Evolutionary conservation across 352 stramenopile genomes (phyloP).

Genomic region (Phytophthora cajani): DNA sequence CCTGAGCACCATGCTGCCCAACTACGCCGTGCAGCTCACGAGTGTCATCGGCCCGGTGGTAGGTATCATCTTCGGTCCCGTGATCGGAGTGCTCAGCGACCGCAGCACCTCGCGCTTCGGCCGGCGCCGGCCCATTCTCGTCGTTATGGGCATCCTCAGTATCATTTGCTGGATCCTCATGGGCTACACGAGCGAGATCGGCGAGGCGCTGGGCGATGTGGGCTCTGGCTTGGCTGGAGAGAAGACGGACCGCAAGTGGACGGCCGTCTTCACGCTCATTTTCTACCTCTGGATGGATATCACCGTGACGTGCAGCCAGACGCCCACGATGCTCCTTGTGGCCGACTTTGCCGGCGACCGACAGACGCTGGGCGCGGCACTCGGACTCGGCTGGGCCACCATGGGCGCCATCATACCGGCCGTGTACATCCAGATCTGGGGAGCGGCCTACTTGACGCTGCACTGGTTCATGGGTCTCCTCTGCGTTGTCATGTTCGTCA

Average conservation of each 20-base stretch:
- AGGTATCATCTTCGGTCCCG: conserved; percentile 52
- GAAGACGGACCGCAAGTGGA: conserved; percentile 38
- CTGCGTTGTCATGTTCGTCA: conserved; percentile 43
- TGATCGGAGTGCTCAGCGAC: conserved; percentile 47
- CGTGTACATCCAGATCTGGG: conserved; percentile 49
- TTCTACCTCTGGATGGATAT: conserved; percentile 65
- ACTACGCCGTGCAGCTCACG: conserved; percentile 52
- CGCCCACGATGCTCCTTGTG: conserved; percentile 40
- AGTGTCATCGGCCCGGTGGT: conserved; percentile 52
- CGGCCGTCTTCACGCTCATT: conserved; percentile 37
- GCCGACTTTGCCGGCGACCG: conserved; percentile 51
- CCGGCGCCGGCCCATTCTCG: conserved; percentile 46
- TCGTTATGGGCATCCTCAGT: conserved; percentile 33
- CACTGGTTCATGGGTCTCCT: conserved; percentile 49
- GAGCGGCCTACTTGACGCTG: conserved; percentile 42
- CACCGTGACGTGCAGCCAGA: conserved; percentile 47
- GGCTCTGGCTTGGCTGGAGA: conserved; percentile 26
- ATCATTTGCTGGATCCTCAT: conserved; percentile 48
- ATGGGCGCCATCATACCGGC: conserved; percentile 42
- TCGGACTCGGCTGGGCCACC: conserved; percentile 37
- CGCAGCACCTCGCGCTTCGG: conserved; percentile 44
- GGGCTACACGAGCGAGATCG: conserved; percentile 43
- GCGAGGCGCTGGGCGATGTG: conserved; percentile 25
- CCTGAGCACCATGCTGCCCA: conserved; percentile 49
- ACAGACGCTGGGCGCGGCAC: conserved; percentile 40